phyloP scores from a whole-genome alignment of 2,329 filamentous ascomycete species.

The Orbilia javanica region DNA sequence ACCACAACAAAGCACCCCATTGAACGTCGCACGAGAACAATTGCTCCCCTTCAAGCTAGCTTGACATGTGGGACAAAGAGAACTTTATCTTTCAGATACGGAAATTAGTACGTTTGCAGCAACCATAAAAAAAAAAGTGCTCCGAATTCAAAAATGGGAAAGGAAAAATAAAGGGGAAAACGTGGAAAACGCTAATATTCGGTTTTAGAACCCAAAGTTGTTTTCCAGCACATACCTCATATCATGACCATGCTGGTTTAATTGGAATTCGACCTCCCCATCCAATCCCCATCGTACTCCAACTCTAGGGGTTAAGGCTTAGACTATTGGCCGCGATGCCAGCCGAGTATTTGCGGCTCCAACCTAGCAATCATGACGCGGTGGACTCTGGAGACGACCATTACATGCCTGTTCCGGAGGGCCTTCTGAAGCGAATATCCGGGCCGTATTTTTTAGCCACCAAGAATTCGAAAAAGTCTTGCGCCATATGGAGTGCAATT shows the following conservation, averaged over 20 bases:
- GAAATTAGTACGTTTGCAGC: not conserved
- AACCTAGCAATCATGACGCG: not conserved
- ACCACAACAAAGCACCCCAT: not conserved
- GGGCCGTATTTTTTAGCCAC: not conserved
- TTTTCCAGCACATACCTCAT: no score
- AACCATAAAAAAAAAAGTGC: no score
- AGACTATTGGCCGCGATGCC: not conserved
- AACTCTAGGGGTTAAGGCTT: no score
- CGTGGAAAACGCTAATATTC: no score
- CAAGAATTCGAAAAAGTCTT: not conserved
- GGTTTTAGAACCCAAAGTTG: no score
- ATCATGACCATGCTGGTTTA: no score
- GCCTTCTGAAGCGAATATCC: not conserved
- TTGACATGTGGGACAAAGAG: not conserved
- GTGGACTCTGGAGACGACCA: not conserved
- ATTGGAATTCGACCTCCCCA: no score
- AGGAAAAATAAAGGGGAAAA: no score
- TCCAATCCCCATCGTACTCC: no score
- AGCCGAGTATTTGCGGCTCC: not conserved
- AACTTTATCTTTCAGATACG: not conserved
- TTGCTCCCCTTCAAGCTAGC: not conserved
- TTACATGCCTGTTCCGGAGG: not conserved
- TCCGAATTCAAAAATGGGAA: no score
- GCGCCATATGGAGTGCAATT: not conserved
- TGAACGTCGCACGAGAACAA: not conserved